phyloP scores from a whole-genome alignment of 306 rosid species.

The Myrica gale region DNA sequence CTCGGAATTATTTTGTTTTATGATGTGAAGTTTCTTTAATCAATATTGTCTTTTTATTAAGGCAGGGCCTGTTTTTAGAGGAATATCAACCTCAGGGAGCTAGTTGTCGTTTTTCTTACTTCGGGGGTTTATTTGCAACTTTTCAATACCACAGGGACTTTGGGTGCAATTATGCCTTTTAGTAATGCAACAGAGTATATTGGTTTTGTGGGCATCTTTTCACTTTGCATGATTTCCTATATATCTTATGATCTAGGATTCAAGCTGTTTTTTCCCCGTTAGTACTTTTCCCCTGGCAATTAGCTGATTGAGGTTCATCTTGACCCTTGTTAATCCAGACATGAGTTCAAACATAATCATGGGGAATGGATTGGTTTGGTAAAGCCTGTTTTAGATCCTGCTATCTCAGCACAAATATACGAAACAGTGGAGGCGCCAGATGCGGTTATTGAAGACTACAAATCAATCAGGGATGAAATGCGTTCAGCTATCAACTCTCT shows the following conservation, averaged over 20 bases:
- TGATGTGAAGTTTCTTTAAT: too few relatives aligned
- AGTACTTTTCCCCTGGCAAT: background rate
- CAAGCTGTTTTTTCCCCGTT: background rate
- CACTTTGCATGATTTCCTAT: background rate
- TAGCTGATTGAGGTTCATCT: constrained; percentile 1
- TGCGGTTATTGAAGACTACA: constrained; percentile 54
- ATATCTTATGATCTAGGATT: too few relatives aligned
- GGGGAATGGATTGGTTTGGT: constrained; percentile 68
- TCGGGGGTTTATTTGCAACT: too few relatives aligned
- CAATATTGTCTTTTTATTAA: too few relatives aligned
- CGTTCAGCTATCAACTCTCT: constrained; percentile 64
- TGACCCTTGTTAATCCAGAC: constrained; percentile 42
- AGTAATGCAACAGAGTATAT: background rate
- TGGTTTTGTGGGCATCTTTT: background rate
- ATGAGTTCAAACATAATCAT: constrained; percentile 65
- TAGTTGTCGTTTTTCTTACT: background rate
- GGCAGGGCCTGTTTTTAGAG: too few relatives aligned
- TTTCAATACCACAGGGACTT: too few relatives aligned
- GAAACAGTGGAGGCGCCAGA: constrained; percentile 49
- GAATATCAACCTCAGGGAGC: too few relatives aligned
- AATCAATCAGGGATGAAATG: constrained; percentile 67
- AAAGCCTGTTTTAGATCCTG: constrained; percentile 68
- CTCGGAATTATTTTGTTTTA: too few relatives aligned
- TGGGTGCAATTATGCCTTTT: background rate
- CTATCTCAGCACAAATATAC: constrained; percentile 48